Base-by-base conservation (phyloP, 2,329 filamentous ascomycete genomes). In the Exophiala aquamarina region DNA sequence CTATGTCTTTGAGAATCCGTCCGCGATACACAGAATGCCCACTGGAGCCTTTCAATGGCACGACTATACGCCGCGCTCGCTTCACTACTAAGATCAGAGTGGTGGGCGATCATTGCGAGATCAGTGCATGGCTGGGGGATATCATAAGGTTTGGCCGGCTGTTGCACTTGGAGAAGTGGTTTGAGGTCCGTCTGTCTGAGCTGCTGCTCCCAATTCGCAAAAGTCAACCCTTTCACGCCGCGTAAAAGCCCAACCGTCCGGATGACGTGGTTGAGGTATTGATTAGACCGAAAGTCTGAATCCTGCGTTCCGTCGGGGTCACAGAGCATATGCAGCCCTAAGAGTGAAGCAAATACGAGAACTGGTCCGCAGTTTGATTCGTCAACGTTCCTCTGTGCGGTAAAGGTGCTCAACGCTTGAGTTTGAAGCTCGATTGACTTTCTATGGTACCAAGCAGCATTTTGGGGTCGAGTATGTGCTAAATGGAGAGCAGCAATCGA, bases 401-500 rank as follows among this genome's bases (percentile, higher is more conserved):
- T 52, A 39, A 43, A 52, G 28, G 15, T 29, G 19, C n/a, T 52
- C 37, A 52, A 46, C 9, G 49, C 49, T 13, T 37, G 34, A 19
- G 33, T 50, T n/a, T 52, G 49, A 14, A 52, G 41, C 32, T 52
- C 49, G 4, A 41, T 52, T 17, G 49, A 42, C 17, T 23, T 33
- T 3, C 39, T 46, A n/a, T 45, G 31, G 23, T 49, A 52, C 40
- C 35, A 40, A 14, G 26, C 13, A 18, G 40, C 23, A 13, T 39
- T 15, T 6, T 40, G 46, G 18, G 42, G 40, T 11, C 39, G 40
- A 21, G 49, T 35, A 45, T 58, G 37, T 5, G 41, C 41, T n/a
- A 61, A 50, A 48, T 61, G 59, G 3, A 60, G 44, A n/a, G 59
- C 54, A 2, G 59, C 54, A 35, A 59, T 43, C 4, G 59, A 58